Evolutionary conservation across 768 basidiomycete genomes (phyloP).

Genomic region (Tulasnella sp.): DNA sequence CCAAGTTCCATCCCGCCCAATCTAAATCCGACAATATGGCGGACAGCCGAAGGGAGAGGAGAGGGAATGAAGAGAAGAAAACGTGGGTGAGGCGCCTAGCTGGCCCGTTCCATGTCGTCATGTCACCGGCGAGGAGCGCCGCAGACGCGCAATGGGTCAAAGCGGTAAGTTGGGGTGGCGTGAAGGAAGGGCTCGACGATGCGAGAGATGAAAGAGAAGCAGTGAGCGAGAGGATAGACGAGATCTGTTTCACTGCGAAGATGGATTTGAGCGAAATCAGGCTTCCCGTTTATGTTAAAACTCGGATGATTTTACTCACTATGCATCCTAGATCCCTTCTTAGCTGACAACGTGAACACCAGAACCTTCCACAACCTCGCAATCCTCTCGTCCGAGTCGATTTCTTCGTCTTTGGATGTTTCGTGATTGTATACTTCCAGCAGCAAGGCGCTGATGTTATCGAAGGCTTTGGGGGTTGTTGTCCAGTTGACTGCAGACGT

Average conservation of each 20-base stretch:
- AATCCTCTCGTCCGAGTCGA: background rate
- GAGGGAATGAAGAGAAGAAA: constrained; percentile 29
- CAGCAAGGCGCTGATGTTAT: constrained; percentile 43
- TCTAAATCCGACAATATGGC: constrained; percentile 50
- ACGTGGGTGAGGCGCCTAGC: constrained; percentile 47
- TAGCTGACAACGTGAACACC: constrained; percentile 46
- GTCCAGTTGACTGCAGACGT: constrained; percentile 80
- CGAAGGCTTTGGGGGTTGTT: constrained; percentile 54
- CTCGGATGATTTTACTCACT: too few relatives aligned
- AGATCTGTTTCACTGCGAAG: constrained; percentile 29
- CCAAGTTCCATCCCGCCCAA: constrained; percentile 69
- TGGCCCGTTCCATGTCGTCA: constrained; percentile 34
- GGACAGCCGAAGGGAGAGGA: constrained; percentile 43
- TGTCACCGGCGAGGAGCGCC: constrained; percentile 33
- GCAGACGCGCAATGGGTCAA: constrained; percentile 15
- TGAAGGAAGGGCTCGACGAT: background rate
- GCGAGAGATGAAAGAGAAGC: constrained; percentile 22
- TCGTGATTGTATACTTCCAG: constrained; percentile 21
- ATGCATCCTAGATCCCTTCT: constrained; percentile 57
- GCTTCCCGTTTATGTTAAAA: too few relatives aligned
- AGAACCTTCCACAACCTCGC: constrained; percentile 33
- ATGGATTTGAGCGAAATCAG: too few relatives aligned
- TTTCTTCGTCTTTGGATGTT: background rate
- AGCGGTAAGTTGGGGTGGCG: background rate
- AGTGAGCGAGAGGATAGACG: constrained; percentile 10